Evolutionary conservation across 23 red algal genomes (phyloP).

Genomic region (Pyropia yezoensis): DNA sequence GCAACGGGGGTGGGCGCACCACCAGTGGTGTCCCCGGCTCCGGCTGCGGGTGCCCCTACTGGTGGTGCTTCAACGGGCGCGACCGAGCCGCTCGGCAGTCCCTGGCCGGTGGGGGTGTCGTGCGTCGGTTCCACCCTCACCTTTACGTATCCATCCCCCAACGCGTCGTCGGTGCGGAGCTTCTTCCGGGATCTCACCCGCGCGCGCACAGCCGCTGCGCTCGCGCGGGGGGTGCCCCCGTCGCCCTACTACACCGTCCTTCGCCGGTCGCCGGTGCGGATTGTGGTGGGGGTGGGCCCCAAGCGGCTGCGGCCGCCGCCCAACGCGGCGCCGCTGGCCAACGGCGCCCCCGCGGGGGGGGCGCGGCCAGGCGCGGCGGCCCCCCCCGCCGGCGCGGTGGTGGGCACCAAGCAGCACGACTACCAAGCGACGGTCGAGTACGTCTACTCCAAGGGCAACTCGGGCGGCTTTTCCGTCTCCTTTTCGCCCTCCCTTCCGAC

Average conservation of each 20-base stretch:
- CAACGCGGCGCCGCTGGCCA: no score
- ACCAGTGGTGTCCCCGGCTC: no score
- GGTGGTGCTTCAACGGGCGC: not conserved
- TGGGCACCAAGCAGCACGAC: not conserved
- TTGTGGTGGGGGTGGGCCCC: constrained; percentile 58
- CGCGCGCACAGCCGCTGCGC: constrained; percentile 49
- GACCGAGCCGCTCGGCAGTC: constrained; percentile 12
- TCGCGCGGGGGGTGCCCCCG: constrained; percentile 56
- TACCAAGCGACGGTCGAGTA: constrained; percentile 49
- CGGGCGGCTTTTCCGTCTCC: constrained; percentile 59
- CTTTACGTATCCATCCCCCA: constrained; percentile 69
- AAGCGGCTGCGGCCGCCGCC: no score
- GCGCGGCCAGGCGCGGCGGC: no score
- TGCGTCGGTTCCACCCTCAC: constrained; percentile 58
- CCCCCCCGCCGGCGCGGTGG: no score
- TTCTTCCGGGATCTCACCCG: constrained; percentile 73
- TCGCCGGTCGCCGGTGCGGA: constrained; percentile 52
- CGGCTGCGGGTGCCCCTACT: no score
- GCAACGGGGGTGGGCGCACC: no score
- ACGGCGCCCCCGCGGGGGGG: no score
- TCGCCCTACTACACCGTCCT: constrained; percentile 45
- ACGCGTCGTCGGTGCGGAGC: constrained; percentile 52
- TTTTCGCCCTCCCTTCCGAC: constrained; percentile 55
- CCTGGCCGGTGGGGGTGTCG: constrained; percentile 58
- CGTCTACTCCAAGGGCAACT: constrained; percentile 55